These are phyloP conservation scores for Aspergillus sp. DNA, from an alignment of 2,329 filamentous ascomycete genomes.

Conservation along the genomic window DNA sequence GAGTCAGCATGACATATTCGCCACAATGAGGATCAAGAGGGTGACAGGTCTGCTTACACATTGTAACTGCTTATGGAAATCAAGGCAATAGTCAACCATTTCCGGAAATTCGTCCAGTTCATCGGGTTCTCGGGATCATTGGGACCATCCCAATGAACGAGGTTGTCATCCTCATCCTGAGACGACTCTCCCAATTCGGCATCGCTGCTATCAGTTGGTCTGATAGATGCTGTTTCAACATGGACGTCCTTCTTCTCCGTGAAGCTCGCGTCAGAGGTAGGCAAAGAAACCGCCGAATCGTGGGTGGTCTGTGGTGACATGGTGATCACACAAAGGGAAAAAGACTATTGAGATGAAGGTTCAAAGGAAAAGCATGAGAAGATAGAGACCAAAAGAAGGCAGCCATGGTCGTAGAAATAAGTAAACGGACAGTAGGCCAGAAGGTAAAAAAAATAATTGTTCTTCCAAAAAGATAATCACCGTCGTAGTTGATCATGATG, in stretches of 20 bases:
- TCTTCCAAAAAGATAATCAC: constrained; percentile 2
- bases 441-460: constrained; percentile 1
- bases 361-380: neutral
- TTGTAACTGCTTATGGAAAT: constrained; percentile 21
- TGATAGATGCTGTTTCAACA: constrained; percentile 2
- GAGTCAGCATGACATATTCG: neutral
- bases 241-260: constrained; percentile 9
- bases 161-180: constrained; percentile 8
- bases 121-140: constrained; percentile 17
- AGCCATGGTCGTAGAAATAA: constrained; percentile 10
- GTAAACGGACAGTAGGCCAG: neutral
- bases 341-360: neutral
- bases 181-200: constrained; percentile 7
- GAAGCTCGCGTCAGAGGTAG: constrained; percentile 5
- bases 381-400: neutral
- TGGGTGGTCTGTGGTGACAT: constrained; percentile 7
- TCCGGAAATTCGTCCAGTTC: constrained; percentile 17
- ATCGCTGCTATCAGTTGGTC: neutral
- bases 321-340: neutral
- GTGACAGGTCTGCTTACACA: constrained; percentile 7
- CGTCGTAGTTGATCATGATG: constrained; percentile 6
- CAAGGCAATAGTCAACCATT: constrained; percentile 19
- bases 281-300: constrained; percentile 3
- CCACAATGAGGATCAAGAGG: neutral
- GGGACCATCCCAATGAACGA: constrained; percentile 15